Conservation (phyloP, 306 rosid species). For the Ziziphus jujuba region DNA sequence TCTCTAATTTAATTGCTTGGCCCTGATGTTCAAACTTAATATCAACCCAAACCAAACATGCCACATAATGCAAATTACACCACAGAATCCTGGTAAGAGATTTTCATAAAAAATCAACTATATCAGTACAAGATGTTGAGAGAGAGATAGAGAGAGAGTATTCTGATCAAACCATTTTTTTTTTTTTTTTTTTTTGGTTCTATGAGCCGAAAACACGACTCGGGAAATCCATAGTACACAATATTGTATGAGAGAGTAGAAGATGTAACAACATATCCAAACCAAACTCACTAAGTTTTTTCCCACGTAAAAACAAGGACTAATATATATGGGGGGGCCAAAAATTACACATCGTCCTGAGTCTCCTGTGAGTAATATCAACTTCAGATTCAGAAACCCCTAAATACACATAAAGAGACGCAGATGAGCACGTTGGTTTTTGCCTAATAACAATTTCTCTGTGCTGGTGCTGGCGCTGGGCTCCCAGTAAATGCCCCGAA, state of each 20-base stretch:
- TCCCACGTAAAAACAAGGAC: constrained; percentile 35
- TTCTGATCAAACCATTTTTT: constrained; percentile 33
- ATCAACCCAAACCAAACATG: too few species aligned
- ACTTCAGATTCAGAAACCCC: constrained; percentile 34
- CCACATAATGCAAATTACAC: too few species aligned
- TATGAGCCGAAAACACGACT: constrained; percentile 67
- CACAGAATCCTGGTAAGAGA: too few species aligned
- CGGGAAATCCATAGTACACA: constrained; percentile 55
- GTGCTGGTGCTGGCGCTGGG: constrained; percentile 13
- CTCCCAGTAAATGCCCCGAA: constrained; percentile 51
- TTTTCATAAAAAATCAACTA: too few species aligned
- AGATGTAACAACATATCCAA: constrained; percentile 46
- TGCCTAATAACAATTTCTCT: constrained; percentile 10
- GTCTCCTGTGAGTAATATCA: constrained; percentile 38
- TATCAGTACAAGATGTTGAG: too few species aligned
- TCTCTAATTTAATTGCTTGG: too few species aligned
- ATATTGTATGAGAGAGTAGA: constrained; percentile 46
- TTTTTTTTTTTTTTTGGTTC: constrained; percentile 10
- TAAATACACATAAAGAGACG: constrained; percentile 44
- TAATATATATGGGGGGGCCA: constrained; percentile 35
- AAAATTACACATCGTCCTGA: constrained; percentile 56
- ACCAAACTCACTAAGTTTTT: constrained; percentile 56
- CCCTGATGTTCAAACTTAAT: too few species aligned
- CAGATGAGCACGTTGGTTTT: constrained; percentile 41
- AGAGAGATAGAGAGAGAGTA: too few species aligned